Conservation (phyloP, 2,329 filamentous ascomycete species). For the Ascochyta rabiei region DNA sequence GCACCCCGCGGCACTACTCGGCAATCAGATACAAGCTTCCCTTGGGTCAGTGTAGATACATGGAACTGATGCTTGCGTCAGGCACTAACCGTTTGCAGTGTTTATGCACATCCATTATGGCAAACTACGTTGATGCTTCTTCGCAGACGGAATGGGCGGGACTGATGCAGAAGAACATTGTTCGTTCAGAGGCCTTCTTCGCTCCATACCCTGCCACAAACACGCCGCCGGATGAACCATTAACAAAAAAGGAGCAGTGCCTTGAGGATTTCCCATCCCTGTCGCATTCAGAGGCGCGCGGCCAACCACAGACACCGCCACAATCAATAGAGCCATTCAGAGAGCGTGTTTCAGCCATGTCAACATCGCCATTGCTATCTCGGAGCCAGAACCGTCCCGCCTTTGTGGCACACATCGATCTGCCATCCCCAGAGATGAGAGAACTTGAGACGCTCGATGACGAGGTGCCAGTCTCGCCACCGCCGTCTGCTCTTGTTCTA, state of each 20-base stretch:
- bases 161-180: conserved; percentile 33
- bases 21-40: conserved; percentile 6
- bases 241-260: conserved; percentile 30
- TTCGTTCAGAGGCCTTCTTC: conserved; percentile 34
- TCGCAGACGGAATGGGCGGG: conserved; percentile 43
- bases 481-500: conserved; percentile 34
- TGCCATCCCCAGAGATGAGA: conserved; percentile 20
- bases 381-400: conserved; percentile 30
- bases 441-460: conserved; percentile 20
- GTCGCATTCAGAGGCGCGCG: conserved; percentile 1
- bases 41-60: conserved; percentile 6
- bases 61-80: conserved; percentile 8
- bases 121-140: conserved; percentile 37
- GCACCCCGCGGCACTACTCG: conserved; percentile 2
- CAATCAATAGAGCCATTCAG: background rate
- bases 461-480: conserved; percentile 40
- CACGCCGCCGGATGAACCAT: conserved; percentile 40
- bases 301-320: conserved; percentile 13
- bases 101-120: conserved; percentile 26
- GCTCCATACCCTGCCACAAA: conserved; percentile 28
- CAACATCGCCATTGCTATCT: conserved; percentile 28
- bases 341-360: background rate
- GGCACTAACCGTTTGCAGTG: conserved; percentile 26
- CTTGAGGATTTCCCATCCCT: conserved; percentile 16
- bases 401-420: conserved; percentile 32